Evolutionary conservation across 2,329 filamentous ascomycete genomes (phyloP).

Genomic region (Kalaharituber pfeilii): DNA sequence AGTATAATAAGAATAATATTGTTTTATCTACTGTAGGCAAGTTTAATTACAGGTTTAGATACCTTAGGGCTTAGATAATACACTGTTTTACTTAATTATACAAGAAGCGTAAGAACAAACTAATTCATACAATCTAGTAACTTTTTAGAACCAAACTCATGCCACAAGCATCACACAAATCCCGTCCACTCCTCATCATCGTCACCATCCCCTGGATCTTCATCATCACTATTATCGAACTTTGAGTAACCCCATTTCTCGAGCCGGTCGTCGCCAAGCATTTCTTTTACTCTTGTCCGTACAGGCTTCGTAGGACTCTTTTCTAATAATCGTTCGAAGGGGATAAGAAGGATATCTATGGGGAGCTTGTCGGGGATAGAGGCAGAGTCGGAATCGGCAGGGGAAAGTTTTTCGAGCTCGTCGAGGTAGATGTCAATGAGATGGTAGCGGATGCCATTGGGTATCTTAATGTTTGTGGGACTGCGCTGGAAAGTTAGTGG

Average conservation of each 20-base stretch:
- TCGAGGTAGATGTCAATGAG: conserved; percentile 83
- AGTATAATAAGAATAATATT: background rate
- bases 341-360: conserved; percentile 35
- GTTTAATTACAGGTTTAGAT: background rate
- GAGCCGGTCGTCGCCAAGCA: conserved; percentile 56
- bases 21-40: background rate
- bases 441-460: conserved; percentile 73
- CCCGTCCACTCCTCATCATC: conserved; percentile 25
- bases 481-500: conserved; percentile 19
- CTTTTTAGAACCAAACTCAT: background rate
- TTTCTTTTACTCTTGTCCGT: conserved; percentile 50
- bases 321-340: conserved; percentile 40
- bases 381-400: conserved; percentile 31
- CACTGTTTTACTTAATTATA: background rate
- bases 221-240: conserved; percentile 25
- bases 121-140: too few relatives aligned
- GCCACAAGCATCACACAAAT: background rate
- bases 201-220: conserved; percentile 23
- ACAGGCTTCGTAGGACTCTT: conserved; percentile 52
- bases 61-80: background rate
- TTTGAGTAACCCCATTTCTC: conserved; percentile 38
- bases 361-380: conserved; percentile 21
- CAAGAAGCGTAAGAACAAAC: background rate
- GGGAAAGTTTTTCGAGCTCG: conserved; percentile 57
- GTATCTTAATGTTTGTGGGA: conserved; percentile 39